Base-by-base conservation (phyloP, 2,329 filamentous ascomycete species). In the Akanthomyces muscarius region DNA sequence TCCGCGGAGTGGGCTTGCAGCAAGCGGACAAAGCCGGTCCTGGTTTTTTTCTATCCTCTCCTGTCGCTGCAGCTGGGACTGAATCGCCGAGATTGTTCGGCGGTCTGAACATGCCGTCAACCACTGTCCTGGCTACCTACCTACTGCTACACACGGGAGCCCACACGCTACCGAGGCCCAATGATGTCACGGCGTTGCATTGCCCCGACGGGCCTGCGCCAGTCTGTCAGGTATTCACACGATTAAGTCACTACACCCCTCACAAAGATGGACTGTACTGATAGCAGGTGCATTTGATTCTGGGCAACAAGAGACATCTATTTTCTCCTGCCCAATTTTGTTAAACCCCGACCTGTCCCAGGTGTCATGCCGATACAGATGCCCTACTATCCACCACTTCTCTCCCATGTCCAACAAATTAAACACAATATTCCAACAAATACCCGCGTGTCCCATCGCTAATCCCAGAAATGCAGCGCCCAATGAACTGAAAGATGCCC, bases 161-260 rank as follows among this genome's bases (percentile, higher is more conserved):
- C 33, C 33, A 36, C 33, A 36, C 28, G 33, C 33, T 51, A 23
- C 48, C 48, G 48, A 30, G 25, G 48, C 48, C 25, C 25, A 30
- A 41, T 42, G 23, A 23, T 42, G 36, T 55, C 36, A 55, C 52
- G 52, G 52, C 52, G 38, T 16, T 25, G 41, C 33, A 25, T 55
- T 55, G 38, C 16, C 36, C 52, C 52, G 52, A 55, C 52, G 36
- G 52, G 28, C 52, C 52, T 48, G 45, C 14, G 45, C 45, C n/a
- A 47, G 7, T 50, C 4, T 6, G 21, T 36, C 28, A 23, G n/a
- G 14, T 51, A 21, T 21, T 36, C 13, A 21, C 48, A n/a, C 28
- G 25, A 51, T n/a, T 33, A 51, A 18, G 25, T n/a, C 25, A 16
- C 25, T 51, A 11, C 11, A 47, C 23, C 44, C 44, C 10, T 23